Base-by-base conservation (phyloP, 768 basidiomycete genomes). In the Trametes gibbosa region DNA sequence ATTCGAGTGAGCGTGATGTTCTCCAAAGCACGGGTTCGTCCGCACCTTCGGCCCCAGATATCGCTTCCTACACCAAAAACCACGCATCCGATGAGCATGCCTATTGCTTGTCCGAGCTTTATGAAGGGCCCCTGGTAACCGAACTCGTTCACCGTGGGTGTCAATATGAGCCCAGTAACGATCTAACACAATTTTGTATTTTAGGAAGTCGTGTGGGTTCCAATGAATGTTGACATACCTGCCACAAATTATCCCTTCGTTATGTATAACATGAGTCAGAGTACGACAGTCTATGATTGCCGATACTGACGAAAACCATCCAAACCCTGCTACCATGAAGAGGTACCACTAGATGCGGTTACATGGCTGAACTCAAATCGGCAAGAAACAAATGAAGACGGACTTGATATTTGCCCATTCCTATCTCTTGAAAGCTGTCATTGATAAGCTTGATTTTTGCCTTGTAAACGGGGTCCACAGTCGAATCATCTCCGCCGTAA, bases 41-140 rank as follows among this genome's bases (percentile, higher is more conserved):
- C 16, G 37, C 52, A 87, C 84, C 75, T 79, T 65, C 88, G 75
- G 13, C 87, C 88, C 87, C 88, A 90, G 0, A 90, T 71, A 61
- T 90, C 88, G 17, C 81, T 82, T 16, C 80, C 82, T 29, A 87
- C 70, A 41, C 86, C 86, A 86, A 86, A 90, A 59, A 87, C 81
- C 3, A 79, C 77, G 12, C 86, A 85, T 29, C 89, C 88, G 0
- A 88, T 78, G 0, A 92, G 76, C 1, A 92, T 71, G 1, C 90
- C 90, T n/a, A 89, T 75, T 60, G 87, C 88, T 68, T 87, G 87
- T 1, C 83, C 86, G 5, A 92, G 79, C 43, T 83, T 84, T 42
- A 90, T 75, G 65, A 80, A 84, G 0, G 85, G 85, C 0, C 83
- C 83, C 34, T 81, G 65, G 60, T 83, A 83, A 0, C 73, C 65